Percentiles rank a stretch among this genome's conserved stretches.
These are phyloP conservation scores for Phalaenopsis equestris DNA, from an alignment of 106 monocot genomes.

Conservation along the genomic window DNA sequence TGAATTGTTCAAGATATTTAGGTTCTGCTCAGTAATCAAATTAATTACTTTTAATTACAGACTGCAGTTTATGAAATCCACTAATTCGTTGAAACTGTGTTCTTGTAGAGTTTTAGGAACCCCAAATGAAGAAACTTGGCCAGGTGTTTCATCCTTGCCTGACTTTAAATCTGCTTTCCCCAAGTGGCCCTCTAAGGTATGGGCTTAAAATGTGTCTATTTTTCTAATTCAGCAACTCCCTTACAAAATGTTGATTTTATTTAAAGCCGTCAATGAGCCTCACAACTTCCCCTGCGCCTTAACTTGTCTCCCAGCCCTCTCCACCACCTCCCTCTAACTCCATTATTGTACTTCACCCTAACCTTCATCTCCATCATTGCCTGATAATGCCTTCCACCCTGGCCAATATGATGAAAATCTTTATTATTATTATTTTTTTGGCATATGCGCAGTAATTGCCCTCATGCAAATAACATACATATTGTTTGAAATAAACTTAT, in stretches of 20 bases:
- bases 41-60: not conserved
- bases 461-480: not conserved
- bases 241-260: not conserved
- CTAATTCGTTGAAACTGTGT: not conserved
- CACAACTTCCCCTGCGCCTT: not conserved
- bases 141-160: conserved; percentile 63
- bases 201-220: not conserved
- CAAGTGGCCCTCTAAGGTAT: conserved; percentile 52
- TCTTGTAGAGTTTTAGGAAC: conserved; percentile 55
- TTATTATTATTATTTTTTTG: not conserved
- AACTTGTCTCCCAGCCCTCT: not conserved
- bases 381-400: not conserved
- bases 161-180: conserved; percentile 65
- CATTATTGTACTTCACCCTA: not conserved
- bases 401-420: not conserved
- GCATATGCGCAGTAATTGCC: not conserved
- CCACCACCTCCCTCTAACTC: no score
- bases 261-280: not conserved
- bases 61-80: not conserved
- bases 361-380: not conserved
- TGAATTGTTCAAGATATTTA: conserved; percentile 95
- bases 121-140: conserved; percentile 74
- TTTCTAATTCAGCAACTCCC: not conserved
- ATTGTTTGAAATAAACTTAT: not conserved
- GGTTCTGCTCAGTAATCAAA: conserved; percentile 24